Conservation (phyloP, 441 rosid genomes). For the Erysimum cheiri region DNA sequence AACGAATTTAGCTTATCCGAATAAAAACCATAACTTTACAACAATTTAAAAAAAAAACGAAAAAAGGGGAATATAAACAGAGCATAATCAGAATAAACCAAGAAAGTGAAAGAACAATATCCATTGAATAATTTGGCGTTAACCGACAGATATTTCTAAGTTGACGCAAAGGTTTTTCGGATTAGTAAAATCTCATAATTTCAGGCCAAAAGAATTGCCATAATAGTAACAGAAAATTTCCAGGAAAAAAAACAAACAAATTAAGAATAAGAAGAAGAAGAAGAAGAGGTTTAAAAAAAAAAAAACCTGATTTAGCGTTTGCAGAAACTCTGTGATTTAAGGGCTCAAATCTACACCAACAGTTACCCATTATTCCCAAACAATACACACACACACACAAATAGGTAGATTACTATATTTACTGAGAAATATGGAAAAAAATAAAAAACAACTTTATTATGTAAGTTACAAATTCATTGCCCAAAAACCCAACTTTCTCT, state of each 20-base stretch:
- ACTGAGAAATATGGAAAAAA: constrained; percentile 6
- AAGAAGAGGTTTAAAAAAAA: constrained; percentile 1
- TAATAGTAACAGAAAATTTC: constrained; percentile 16
- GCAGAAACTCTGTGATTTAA: constrained; percentile 70
- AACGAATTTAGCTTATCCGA: constrained; percentile 12
- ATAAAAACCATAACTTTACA: constrained; percentile 8
- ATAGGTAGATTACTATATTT: constrained; percentile 18
- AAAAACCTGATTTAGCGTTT: constrained; percentile 76
- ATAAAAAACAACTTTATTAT: constrained; percentile 28
- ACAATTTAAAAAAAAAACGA: background rate
- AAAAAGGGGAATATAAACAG: constrained; percentile 30
- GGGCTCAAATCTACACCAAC: constrained; percentile 72
- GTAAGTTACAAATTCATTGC: constrained; percentile 41
- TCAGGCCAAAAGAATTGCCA: constrained; percentile 5
- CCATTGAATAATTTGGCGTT: background rate
- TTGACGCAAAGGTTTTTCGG: constrained; percentile 26
- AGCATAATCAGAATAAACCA: constrained; percentile 34
- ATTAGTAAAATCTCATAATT: constrained; percentile 22
- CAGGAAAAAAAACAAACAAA: background rate
- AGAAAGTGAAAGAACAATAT: constrained; percentile 15
- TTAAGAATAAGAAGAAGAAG: background rate
- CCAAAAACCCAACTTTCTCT: constrained; percentile 14
- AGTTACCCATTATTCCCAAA: constrained; percentile 70
- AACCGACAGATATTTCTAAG: constrained; percentile 23
- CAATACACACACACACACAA: constrained; percentile 16